phyloP scores from a whole-genome alignment of 1,139 yeast species.

The Sugiyamaella paludigena region DNA sequence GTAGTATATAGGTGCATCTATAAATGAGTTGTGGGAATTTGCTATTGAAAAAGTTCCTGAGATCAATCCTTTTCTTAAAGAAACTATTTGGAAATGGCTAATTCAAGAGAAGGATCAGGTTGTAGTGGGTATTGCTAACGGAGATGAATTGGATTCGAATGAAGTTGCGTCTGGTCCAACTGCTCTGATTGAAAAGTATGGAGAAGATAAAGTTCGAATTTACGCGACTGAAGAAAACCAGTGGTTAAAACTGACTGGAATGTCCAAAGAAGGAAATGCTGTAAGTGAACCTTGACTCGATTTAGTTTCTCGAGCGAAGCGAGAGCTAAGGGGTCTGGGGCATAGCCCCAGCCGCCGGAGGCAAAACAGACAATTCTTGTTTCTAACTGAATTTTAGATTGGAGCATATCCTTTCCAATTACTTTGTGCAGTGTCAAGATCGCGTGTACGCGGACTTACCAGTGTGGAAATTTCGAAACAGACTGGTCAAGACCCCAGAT shows the following conservation, averaged over 20 bases:
- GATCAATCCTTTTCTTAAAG: slow-evolving; percentile 31
- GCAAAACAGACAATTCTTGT: not conserved
- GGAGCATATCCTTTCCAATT: slow-evolving; percentile 39
- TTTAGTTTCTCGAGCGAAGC: not conserved
- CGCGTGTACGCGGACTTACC: slow-evolving; percentile 38
- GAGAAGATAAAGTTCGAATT: slow-evolving; percentile 26
- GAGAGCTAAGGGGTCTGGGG: not conserved
- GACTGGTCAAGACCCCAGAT: slow-evolving; percentile 44
- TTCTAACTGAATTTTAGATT: slow-evolving; percentile 21
- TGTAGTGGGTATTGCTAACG: slow-evolving; percentile 23
- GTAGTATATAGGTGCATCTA: slow-evolving; percentile 29
- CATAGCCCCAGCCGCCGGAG: not conserved
- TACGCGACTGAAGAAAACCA: slow-evolving; percentile 37
- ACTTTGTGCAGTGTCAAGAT: slow-evolving; percentile 38
- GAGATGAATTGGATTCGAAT: slow-evolving; percentile 14
- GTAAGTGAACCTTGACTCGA: slow-evolving; percentile 15
- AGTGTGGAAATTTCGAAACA: slow-evolving; percentile 37
- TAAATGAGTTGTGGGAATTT: slow-evolving; percentile 33
- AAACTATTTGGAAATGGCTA: slow-evolving; percentile 35
- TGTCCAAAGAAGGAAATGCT: slow-evolving; percentile 32
- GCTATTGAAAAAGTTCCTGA: slow-evolving; percentile 23
- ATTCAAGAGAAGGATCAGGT: slow-evolving; percentile 26
- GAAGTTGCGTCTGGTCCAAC: slow-evolving; percentile 20
- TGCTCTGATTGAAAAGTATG: slow-evolving; percentile 22
- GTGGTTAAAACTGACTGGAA: slow-evolving; percentile 40